Base-by-base conservation (phyloP, 2,329 filamentous ascomycete species). In the Gaeumannomyces sp. region DNA sequence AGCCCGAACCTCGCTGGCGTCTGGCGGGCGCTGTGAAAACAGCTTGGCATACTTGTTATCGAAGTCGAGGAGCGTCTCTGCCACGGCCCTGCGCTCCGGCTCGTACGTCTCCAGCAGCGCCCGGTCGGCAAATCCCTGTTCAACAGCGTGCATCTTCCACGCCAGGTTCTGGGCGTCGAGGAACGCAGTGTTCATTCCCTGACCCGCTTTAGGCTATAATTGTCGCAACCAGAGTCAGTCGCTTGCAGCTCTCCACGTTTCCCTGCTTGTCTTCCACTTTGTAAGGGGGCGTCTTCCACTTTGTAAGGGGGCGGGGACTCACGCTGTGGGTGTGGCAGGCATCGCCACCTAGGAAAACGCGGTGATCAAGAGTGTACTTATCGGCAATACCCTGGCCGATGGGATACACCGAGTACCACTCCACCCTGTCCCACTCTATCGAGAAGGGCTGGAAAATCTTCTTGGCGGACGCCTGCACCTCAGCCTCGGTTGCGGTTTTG, bases 131-230 rank as follows among this genome's bases (percentile, higher is more conserved):
- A 96, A 91, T 16, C 92, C 92, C 31, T 84, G 83, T 74, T 97
- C 93, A 13, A 97, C 94, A 50, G 91, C 88, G 73, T 97, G 93
- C 63, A 97, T 91, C 80, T 98, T 98, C 93, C 93, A 98, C 10
- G 93, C 93, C 57, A 98, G 81, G 75, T 97, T 98, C 66, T 92
- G 85, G 0, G 92, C 92, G 70, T 94, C 90, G 63, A 90, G 80
- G 77, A 92, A 92, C 4, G 89, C 89, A 0, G 89, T 90, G 72
- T 92, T 92, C 90, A 92, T 92, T 35, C 89, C 89, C 75, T 92
- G 89, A 1, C 89, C 89, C 38, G 89, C 89, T 79, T 91, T 92
- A 53, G 89, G 89, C 69, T 70, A 35, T 58, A 25, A 5, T n/a
- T 25, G 16, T 60, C n/a, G 56, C n/a, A 59, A 22, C 57, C 16